Base-by-base conservation (phyloP, 2,329 filamentous ascomycete species). In the Keithomyces neogunnii region DNA sequence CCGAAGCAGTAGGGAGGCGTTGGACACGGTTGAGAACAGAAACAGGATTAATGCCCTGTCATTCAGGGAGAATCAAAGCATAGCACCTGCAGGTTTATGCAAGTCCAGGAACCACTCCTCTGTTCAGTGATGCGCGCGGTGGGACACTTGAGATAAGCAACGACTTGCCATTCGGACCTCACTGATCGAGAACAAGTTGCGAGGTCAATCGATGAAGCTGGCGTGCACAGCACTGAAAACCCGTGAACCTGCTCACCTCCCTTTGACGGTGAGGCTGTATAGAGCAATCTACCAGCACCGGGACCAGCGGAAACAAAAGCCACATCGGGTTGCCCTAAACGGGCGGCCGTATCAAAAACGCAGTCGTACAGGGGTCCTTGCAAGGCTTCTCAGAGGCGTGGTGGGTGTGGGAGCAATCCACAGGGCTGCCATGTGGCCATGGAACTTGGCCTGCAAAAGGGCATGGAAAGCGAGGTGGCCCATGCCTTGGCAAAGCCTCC, bases 401-500 rank as follows among this genome's bases (percentile, higher is more conserved):
- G 19, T 19, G 26, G 30, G 13, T 7, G 40, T 28, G 6, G 10
- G 40, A 44, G 8, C 8, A 30, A 44, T 44, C 40, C 40, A 30
- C 44, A 45, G 51, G 48, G 33, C 35, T 53, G 45, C 48, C 48
- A 48, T 53, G 51, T 48, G 39, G 48, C 42, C 44, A 33, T 46
- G 31, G 44, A 29, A 19, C 40, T 30, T 26, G 40, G 10, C 6
- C 26, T 6, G 39, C 7, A 39, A 42, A 13, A 10, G n/a, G 39
- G n/a, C 39, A 42, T 42, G 7, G 13, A 13, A 42, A 28, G 5
- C 4, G 19, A 13, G 4, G 40, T 44, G n/a, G 5, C n/a, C 28
- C 29, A 5, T 44, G 6, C 26, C 13, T 30, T 26, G 7, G 10
- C 39, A 26, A 19, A 31, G 26, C 40, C 28, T 11, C 11, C 33